phyloP scores from a whole-genome alignment of 2,329 filamentous ascomycete genomes.

The Leptosphaerulina australis region DNA sequence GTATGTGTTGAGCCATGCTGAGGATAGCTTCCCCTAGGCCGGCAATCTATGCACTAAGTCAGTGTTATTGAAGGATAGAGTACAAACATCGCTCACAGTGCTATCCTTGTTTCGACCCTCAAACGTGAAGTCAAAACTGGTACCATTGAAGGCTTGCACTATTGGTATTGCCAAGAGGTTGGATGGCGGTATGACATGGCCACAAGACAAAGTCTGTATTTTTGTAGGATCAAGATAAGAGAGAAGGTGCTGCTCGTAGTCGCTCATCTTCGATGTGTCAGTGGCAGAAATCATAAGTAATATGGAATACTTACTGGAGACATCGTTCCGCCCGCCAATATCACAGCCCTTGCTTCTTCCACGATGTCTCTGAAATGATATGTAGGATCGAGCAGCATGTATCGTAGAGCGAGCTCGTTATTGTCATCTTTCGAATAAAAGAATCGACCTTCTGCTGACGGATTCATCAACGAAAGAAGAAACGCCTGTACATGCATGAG shows the following conservation, averaged over 20 bases:
- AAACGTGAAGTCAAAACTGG: constrained; percentile 85
- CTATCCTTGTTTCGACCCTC: constrained; percentile 71
- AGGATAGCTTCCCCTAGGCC: constrained; percentile 77
- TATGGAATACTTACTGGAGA: constrained; percentile 70
- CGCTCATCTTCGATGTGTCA: constrained; percentile 66
- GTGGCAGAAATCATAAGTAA: not conserved
- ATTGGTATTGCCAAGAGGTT: constrained; percentile 83
- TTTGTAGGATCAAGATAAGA: constrained; percentile 68
- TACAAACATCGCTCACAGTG: constrained; percentile 57
- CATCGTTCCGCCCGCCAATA: constrained; percentile 96
- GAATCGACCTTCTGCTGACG: constrained; percentile 70
- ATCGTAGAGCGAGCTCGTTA: constrained; percentile 70
- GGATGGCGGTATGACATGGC: constrained; percentile 84
- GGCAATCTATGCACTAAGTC: constrained; percentile 55
- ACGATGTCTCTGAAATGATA: constrained; percentile 90
- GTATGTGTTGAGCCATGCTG: constrained; percentile 73
- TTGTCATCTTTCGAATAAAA: constrained; percentile 59
- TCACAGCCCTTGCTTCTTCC: constrained; percentile 80
- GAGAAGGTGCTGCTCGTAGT: constrained; percentile 87
- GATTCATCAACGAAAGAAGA: constrained; percentile 82
- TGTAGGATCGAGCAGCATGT: constrained; percentile 88
- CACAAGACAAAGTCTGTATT: constrained; percentile 85
- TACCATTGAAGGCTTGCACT: constrained; percentile 54
- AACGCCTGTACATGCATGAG: constrained; percentile 71
- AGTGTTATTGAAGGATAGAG: not conserved